Percentiles rank a stretch among this genome's conserved stretches.
These are phyloP conservation scores for Mortierella sp. DNA, from an alignment of 371 early-diverging fungal species.

Conservation along the genomic window DNA sequence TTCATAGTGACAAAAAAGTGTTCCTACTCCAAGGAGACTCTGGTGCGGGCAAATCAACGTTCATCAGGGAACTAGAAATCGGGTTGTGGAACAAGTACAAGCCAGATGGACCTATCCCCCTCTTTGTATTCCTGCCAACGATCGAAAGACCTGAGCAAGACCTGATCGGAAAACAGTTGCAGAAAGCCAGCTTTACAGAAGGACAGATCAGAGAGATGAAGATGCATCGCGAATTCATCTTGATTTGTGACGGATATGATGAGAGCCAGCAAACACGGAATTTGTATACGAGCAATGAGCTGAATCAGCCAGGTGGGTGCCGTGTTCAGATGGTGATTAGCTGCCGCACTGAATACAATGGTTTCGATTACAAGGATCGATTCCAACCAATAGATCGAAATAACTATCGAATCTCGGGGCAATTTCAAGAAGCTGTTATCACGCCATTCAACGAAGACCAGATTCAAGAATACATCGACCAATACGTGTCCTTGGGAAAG, in stretches of 20 bases:
- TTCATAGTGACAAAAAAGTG: constrained; percentile 7
- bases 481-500: neutral
- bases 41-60: constrained; percentile 18
- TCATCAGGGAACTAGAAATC: constrained; percentile 6
- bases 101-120: neutral
- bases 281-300: constrained; percentile 5
- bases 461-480: constrained; percentile 9
- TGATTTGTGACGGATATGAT: too few species aligned
- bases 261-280: neutral
- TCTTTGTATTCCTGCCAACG: constrained; percentile 8
- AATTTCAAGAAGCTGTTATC: constrained; percentile 9
- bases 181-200: neutral
- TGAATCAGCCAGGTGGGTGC: constrained; percentile 13
- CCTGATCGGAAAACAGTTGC: constrained; percentile 16
- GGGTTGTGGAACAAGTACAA: constrained; percentile 6
- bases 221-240: neutral
- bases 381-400: neutral
- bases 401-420: neutral
- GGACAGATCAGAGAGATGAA: constrained; percentile 16
- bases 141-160: neutral
- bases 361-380: neutral
- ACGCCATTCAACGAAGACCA: neutral
- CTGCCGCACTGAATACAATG: neutral
- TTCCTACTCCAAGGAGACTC: constrained; percentile 15
- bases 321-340: neutral